Evolutionary conservation across 108 stramenopile species (phyloP).

Genomic region (Nannochloropsis oceanica): DNA sequence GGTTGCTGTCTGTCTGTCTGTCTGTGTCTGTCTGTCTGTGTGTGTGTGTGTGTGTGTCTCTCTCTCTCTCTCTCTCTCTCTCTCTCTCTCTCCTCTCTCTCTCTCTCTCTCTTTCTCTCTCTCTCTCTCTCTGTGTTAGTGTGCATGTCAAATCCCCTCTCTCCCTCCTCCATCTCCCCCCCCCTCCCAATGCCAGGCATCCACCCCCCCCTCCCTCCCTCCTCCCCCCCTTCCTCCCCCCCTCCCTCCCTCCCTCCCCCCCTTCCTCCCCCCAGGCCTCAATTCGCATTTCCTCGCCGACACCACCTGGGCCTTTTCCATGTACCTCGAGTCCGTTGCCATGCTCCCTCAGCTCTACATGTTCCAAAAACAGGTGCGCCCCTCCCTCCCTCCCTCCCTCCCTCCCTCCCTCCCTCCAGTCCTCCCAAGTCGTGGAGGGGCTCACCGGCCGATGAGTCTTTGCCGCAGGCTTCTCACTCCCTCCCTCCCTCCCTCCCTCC

Average conservation of each 20-base stretch:
- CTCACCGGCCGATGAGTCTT: no score
- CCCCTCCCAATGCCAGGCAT: neutral
- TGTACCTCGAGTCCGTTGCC: constrained; percentile 91
- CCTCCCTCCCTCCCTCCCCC: neutral
- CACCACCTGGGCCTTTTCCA: constrained; percentile 89
- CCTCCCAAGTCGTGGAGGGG: neutral
- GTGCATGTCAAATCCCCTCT: no score
- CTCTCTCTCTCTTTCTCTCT: no score
- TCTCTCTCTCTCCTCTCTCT: no score
- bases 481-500: neutral
- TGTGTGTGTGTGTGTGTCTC: no score
- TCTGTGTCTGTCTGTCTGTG: no score
- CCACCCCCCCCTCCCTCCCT: neutral
- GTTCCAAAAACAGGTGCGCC: constrained; percentile 74
- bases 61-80: no score
- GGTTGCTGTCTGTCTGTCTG: no score
- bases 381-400: neutral
- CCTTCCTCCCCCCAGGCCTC: constrained; percentile 73
- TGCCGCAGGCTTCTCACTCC: neutral
- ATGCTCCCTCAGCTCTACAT: constrained; percentile 92
- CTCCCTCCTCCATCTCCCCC: neutral
- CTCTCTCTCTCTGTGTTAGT: no score
- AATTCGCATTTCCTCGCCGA: constrained; percentile 90
- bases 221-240: neutral
- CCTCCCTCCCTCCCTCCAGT: neutral